These are phyloP conservation scores for Vigna nakashimae DNA, from an alignment of 306 rosid species.

Conservation along the genomic window DNA sequence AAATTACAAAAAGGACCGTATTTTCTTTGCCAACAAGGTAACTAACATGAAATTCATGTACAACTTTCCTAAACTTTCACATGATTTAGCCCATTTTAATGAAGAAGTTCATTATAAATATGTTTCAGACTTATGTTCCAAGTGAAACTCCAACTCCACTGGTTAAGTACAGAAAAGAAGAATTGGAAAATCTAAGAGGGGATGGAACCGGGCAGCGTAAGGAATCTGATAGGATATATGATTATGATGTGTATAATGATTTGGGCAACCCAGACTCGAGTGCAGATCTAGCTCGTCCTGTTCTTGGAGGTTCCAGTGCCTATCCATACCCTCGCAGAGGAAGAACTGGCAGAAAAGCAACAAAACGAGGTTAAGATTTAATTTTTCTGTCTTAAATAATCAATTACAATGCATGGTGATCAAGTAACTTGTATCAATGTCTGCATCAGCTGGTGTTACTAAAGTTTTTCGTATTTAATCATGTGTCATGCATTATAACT, in stretches of 20 bases:
- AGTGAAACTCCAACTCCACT: conserved; percentile 67
- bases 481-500: no score
- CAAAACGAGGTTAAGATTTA: conserved; percentile 49
- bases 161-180: conserved; percentile 59
- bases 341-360: conserved; percentile 62
- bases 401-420: no score
- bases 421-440: no score
- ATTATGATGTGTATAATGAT: conserved; percentile 74
- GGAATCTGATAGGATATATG: conserved; percentile 75
- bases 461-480: no score
- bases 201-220: conserved; percentile 66
- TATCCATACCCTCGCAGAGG: conserved; percentile 82
- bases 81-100: not conserved
- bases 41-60: not conserved
- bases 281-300: conserved; percentile 47
- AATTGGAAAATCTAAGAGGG: conserved; percentile 66
- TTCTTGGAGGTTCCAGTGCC: conserved; percentile 66
- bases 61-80: not conserved
- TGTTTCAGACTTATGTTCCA: conserved; percentile 65
- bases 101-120: not conserved
- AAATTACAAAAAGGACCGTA: conserved; percentile 49
- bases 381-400: no score
- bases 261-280: conserved; percentile 58
- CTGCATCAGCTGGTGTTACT: no score
- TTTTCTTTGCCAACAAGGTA: conserved; percentile 73